phyloP scores from a whole-genome alignment of 2,329 filamentous ascomycete genomes.

The Nigrospora oryzae region DNA sequence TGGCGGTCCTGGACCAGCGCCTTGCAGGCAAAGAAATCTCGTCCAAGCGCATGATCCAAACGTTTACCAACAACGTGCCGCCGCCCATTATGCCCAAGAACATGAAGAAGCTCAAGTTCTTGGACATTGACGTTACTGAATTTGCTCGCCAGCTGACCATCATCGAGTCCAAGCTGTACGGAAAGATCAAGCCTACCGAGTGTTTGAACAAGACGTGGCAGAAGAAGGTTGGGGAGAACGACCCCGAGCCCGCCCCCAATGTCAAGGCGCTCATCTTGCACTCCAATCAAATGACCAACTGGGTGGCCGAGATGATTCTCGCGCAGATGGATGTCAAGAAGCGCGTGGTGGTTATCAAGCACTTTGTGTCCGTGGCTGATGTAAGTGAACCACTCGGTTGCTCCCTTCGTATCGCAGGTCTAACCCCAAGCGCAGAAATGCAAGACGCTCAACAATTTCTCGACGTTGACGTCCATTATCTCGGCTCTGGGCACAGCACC shows the following conservation, averaged over 20 bases:
- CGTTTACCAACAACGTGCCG: conserved; percentile 73
- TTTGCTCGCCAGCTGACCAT: conserved; percentile 97
- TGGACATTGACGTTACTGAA: conserved; percentile 92
- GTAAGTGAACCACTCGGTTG: conserved; percentile 45
- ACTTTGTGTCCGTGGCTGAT: conserved; percentile 93
- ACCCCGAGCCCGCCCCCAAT: conserved; percentile 81
- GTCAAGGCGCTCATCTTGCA: conserved; percentile 95
- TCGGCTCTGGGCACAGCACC: conserved; percentile 91
- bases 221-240: conserved; percentile 78
- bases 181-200: conserved; percentile 91
- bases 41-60: conserved; percentile 79
- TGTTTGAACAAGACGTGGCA: conserved; percentile 99
- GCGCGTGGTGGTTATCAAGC: conserved; percentile 93
- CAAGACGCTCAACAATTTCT: conserved; percentile 89
- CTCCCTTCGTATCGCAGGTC: conserved; percentile 6
- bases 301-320: conserved; percentile 98
- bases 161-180: conserved; percentile 89
- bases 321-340: conserved; percentile 93
- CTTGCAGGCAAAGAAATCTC: conserved; percentile 81
- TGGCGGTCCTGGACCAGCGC: conserved; percentile 82
- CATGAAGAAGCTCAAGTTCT: conserved; percentile 98
- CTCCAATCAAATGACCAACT: conserved; percentile 98
- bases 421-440: conserved; percentile 63
- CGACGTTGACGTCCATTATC: conserved; percentile 93
- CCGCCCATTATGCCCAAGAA: conserved; percentile 93